A percentile compares a stretch with the other conserved stretches of the same genome.
phyloP scores from a whole-genome alignment of 208 protist species.

The Trypanosoma congolense region DNA sequence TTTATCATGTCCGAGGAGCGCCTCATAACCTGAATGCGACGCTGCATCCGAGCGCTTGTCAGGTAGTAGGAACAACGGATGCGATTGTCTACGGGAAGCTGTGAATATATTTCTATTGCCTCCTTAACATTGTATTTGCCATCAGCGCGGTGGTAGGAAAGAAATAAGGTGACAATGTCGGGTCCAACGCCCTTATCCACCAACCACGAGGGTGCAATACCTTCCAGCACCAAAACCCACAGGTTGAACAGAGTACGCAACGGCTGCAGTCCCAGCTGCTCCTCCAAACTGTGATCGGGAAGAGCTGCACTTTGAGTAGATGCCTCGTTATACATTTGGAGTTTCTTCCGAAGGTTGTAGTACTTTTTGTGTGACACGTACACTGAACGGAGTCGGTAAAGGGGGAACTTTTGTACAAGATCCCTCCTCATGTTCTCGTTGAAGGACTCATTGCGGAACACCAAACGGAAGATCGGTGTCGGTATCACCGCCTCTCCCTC shows the following conservation, averaged over 20 bases:
- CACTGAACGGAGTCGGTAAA: constrained; percentile 71
- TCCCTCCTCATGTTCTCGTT: constrained; percentile 26
- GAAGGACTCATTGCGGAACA: constrained; percentile 80
- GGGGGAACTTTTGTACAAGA: constrained; percentile 35
- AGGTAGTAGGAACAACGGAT: constrained; percentile 43
- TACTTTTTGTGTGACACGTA: constrained; percentile 53
- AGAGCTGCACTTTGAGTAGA: constrained; percentile 5
- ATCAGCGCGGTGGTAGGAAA: constrained; percentile 32
- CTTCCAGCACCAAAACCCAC: constrained; percentile 47
- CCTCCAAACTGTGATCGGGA: constrained; percentile 16
- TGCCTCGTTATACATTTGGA: constrained; percentile 15
- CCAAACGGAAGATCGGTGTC: constrained; percentile 61
- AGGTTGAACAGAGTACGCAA: constrained; percentile 31
- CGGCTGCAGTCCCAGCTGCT: constrained; percentile 5
- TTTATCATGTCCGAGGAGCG: constrained; percentile 38
- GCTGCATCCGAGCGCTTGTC: constrained; percentile 36
- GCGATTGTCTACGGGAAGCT: constrained; percentile 33
- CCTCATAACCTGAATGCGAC: constrained; percentile 47
- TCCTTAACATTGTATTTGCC: constrained; percentile 36
- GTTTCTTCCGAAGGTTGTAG: constrained; percentile 26
- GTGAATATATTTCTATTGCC: constrained; percentile 17
- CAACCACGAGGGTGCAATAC: constrained; percentile 39
- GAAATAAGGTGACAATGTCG: constrained; percentile 34
- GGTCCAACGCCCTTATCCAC: constrained; percentile 31
- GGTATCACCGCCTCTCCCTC: constrained; percentile 10